Percentiles rank a stretch among this genome's conserved stretches.
phyloP scores from a whole-genome alignment of 495 filamentous ascomycete genomes.

The Cudoniella acicularis region DNA sequence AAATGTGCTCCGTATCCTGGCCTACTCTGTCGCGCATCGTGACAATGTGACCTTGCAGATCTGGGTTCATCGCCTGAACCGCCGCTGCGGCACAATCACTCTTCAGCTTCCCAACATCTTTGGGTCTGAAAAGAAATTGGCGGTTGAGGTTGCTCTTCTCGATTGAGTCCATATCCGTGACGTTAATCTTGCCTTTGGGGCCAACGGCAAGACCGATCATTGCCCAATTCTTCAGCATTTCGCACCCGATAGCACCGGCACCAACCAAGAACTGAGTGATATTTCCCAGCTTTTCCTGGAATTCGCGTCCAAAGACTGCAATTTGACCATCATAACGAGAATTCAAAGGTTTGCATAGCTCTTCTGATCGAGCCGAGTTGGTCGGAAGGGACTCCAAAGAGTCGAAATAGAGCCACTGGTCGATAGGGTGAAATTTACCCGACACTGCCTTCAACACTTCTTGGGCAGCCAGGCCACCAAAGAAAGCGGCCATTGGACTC shows the following conservation, averaged over 20 bases:
- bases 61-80: slow-evolving; percentile 91
- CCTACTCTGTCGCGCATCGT: slow-evolving; percentile 87
- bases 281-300: slow-evolving; percentile 88
- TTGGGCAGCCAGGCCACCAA: slow-evolving; percentile 91
- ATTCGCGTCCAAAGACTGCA: slow-evolving; percentile 90
- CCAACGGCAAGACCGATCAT: slow-evolving; percentile 95
- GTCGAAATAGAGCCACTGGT: slow-evolving; percentile 96
- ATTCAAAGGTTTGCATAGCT: slow-evolving; percentile 76
- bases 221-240: slow-evolving; percentile 99
- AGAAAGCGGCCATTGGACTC: slow-evolving; percentile 88
- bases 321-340: slow-evolving; percentile 96
- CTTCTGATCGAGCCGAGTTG: slow-evolving; percentile 70
- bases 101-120: slow-evolving; percentile 96
- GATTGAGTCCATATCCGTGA: slow-evolving; percentile 98
- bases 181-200: slow-evolving; percentile 78
- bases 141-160: slow-evolving; percentile 99
- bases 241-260: slow-evolving; percentile 95
- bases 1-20: slow-evolving; percentile 88
- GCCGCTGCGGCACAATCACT: slow-evolving; percentile 90
- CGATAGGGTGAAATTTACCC: slow-evolving; percentile 91
- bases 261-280: slow-evolving; percentile 91
- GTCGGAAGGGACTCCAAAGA: slow-evolving; percentile 89
- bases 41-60: slow-evolving; percentile 78
- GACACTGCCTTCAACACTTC: slow-evolving; percentile 97
- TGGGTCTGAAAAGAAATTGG: slow-evolving; percentile 92